Evolutionary conservation across 2,329 filamentous ascomycete genomes (phyloP), one percentile per base, ranked within the genome.

Genomic region (Penicillium brasilianum): DNA sequence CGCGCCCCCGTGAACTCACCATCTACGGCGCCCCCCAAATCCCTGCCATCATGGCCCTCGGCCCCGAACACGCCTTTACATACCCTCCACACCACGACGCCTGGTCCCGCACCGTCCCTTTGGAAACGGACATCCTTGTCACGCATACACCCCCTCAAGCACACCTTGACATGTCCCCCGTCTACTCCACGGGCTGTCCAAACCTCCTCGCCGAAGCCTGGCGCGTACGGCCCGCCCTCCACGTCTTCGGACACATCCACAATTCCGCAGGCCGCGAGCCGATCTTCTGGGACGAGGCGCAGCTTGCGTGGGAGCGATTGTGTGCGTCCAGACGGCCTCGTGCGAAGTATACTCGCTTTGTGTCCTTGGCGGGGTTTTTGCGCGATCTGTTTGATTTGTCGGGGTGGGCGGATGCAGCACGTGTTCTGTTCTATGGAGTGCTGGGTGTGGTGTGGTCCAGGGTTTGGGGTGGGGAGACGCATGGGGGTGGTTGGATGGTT

Each of bases 231-330:
- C 93, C 93, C 0, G 81, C 81, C 13, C 79, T 96, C 14, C 92
- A 96, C 75, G 84, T 96, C 51, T 96, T 95, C 74, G 93, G 92
- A 0, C 93, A 97, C 76, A 85, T 93, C 25, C 93, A 97, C 78
- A 90, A 84, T 71, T 90, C 87, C 9, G 85, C 90, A 49, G 93
- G 92, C 16, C 81, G 81, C 46, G 87, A 93, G 70, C 76, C 87
- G 0, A 83, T 90, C 10, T 90, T 87, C 77, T 96, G 90, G 83
- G 91, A 95, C 74, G 84, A 87, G 28, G 85, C 87, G 61, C 91
- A 96, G 76, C 79, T 79, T 34, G 84, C 85, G 1, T 93, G 92
- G 77, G 91, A 94, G 77, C 80, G 81, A n/a, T 81, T 92, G 25
- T 81, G 84, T 71, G 72, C 72, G 2, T 74, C 78, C 10, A 67